Percentiles rank a stretch among this genome's conserved stretches.
Conservation (phyloP, 1,284 basidiomycete genomes). For the Anthracocystis setariae region DNA sequence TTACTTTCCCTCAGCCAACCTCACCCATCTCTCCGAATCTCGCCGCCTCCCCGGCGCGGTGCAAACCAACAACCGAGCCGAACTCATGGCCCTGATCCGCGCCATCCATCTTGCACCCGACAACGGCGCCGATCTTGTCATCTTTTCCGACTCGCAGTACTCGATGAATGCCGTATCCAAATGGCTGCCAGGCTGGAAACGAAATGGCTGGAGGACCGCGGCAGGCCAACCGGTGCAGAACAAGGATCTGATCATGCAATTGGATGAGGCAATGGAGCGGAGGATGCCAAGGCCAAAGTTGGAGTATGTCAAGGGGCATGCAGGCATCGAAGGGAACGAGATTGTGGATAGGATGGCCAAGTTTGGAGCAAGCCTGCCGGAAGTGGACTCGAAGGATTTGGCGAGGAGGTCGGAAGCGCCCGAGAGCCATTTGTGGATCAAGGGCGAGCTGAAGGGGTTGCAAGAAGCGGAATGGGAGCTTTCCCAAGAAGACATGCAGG, state of each 20-base stretch:
- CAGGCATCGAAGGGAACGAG: constrained; percentile 79
- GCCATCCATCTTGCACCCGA: constrained; percentile 76
- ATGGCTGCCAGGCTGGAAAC: constrained; percentile 76
- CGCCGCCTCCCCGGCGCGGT: constrained; percentile 78
- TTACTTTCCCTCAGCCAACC: constrained; percentile 47
- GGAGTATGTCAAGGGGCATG: constrained; percentile 78
- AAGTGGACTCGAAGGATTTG: constrained; percentile 3
- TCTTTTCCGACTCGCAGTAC: constrained; percentile 72
- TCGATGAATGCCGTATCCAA: constrained; percentile 70
- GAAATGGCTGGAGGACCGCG: constrained; percentile 72
- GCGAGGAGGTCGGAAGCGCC: constrained; percentile 1
- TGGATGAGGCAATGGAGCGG: constrained; percentile 67
- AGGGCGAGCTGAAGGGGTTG: background rate
- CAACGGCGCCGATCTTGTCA: constrained; percentile 71
- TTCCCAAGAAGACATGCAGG: background rate
- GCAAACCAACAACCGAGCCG: constrained; percentile 88
- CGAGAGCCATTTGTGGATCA: constrained; percentile 1
- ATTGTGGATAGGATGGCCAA: constrained; percentile 73
- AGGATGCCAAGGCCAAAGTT: constrained; percentile 67
- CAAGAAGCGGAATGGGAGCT: background rate
- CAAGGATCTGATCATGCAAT: constrained; percentile 73
- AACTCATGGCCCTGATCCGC: constrained; percentile 81
- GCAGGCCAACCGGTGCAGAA: constrained; percentile 75
- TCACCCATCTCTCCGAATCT: constrained; percentile 74
- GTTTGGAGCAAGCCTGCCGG: constrained; percentile 31